Base-by-base conservation (phyloP, 495 filamentous ascomycete genomes). In the Elaphomyces granulatus region DNA sequence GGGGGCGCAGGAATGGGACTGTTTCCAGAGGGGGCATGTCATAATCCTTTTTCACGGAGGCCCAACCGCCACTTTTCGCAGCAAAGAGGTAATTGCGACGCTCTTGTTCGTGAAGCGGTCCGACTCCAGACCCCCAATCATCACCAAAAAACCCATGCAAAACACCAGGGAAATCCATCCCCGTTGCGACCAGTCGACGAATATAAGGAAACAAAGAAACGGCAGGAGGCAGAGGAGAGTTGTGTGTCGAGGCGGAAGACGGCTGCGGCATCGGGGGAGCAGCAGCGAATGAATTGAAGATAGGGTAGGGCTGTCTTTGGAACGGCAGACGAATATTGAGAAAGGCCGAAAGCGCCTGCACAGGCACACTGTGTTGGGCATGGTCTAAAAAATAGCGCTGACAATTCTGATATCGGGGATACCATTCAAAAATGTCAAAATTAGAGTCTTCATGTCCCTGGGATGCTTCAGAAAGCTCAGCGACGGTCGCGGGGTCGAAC, bases 131-230 rank as follows among this genome's bases (percentile, higher is more conserved):
- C 12, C 63, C 55, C 83, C 87, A 98, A 49, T 93, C 81, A 45
- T 95, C 83, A 4, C 90, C 90, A 51, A 98, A 98, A 64, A 93
- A 94, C 21, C 87, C 84, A 50, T 93, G 85, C 43, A 98, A 62
- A 3, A 96, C 75, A 1, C 77, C 79, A 0, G 82, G 81, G 34
- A 75, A 73, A 55, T 95, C 90, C 61, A 87, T 87, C 7, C 86
- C 90, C 1, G 88, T 95, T 3, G 85, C 85, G 26, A 96, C 79
- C 1, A 96, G 68, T 12, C 90, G 83, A 30, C 87, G 81, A 38
- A 96, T 74, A 61, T 93, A 98, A 0, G 90, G 87, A 10, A 87
- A 70, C 30, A 96, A 66, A 1, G 84, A 86, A 37, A 87, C 66
- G 38, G 71, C 73, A n/a, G 65, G 56, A 3, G 45, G 53, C 12